phyloP scores from a whole-genome alignment of 1,284 basidiomycete genomes.

The Ceratobasidium sp. region DNA sequence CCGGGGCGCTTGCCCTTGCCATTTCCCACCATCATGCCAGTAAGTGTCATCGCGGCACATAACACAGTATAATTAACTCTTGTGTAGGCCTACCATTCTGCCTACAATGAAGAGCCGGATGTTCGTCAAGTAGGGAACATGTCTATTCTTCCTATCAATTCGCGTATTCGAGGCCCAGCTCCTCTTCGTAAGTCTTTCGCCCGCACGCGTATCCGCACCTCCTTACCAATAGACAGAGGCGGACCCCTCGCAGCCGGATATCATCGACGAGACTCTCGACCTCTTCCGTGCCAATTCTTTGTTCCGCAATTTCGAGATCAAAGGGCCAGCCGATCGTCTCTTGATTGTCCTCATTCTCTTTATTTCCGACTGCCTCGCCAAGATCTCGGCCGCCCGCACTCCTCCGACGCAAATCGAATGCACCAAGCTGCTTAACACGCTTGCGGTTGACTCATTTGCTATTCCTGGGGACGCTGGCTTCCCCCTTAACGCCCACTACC shows the following conservation, averaged over 20 bases:
- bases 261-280: constrained; percentile 96
- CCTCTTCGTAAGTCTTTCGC: constrained; percentile 69
- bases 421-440: constrained; percentile 87
- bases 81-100: constrained; percentile 92
- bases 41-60: constrained; percentile 58
- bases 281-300: constrained; percentile 99
- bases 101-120: constrained; percentile 90
- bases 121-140: constrained; percentile 90
- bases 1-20: constrained; percentile 13
- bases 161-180: constrained; percentile 92
- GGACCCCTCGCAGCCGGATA: constrained; percentile 85
- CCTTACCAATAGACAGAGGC: constrained; percentile 61
- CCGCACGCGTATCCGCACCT: constrained; percentile 47
- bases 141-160: constrained; percentile 90
- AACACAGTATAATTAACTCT: constrained; percentile 27
- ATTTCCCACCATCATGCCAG: constrained; percentile 65
- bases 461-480: constrained; percentile 98
- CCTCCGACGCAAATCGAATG: constrained; percentile 87
- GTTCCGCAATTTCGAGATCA: constrained; percentile 99
- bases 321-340: constrained; percentile 95
- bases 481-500: constrained; percentile 93
- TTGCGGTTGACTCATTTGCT: constrained; percentile 92
- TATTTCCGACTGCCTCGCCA: constrained; percentile 96
- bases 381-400: constrained; percentile 78
- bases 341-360: constrained; percentile 99